phyloP scores from a whole-genome alignment of 2,329 filamentous ascomycete genomes.

The Didymella pomorum region DNA sequence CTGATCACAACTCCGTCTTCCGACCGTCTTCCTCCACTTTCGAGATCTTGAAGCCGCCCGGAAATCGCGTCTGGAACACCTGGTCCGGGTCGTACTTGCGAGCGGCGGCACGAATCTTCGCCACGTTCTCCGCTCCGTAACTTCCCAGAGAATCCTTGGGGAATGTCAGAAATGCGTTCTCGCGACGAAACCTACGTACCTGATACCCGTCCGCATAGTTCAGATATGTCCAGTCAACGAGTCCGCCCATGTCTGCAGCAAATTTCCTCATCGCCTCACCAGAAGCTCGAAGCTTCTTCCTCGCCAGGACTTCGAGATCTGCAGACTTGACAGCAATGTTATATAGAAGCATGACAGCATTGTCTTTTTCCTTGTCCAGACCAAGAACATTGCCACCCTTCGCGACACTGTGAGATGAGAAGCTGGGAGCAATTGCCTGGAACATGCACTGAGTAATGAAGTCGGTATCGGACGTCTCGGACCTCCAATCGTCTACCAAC shows the following conservation, averaged over 20 bases:
- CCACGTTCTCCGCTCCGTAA: slow-evolving; percentile 52
- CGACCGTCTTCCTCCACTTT: slow-evolving; percentile 12
- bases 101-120: slow-evolving; percentile 44
- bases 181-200: slow-evolving; percentile 9
- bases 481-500: slow-evolving; percentile 32
- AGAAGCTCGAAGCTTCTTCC: slow-evolving; percentile 22
- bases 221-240: slow-evolving; percentile 36
- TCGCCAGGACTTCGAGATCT: slow-evolving; percentile 25
- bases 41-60: slow-evolving; percentile 55
- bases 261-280: slow-evolving; percentile 24
- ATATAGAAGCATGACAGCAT: slow-evolving; percentile 34
- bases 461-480: slow-evolving; percentile 18
- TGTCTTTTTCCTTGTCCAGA: slow-evolving; percentile 27
- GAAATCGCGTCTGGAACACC: slow-evolving; percentile 52
- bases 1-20: slow-evolving; percentile 10
- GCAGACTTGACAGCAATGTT: slow-evolving; percentile 28
- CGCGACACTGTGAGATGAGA: slow-evolving; percentile 28
- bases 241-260: slow-evolving; percentile 21
- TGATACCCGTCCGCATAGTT: slow-evolving; percentile 49
- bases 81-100: slow-evolving; percentile 51
- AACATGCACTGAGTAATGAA: slow-evolving; percentile 40
- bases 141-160: slow-evolving; percentile 47
- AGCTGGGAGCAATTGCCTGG: slow-evolving; percentile 30
- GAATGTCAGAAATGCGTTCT: not conserved
- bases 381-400: slow-evolving; percentile 41